These are phyloP conservation scores for Trichoderma koningiopsis DNA, from an alignment of 2,329 filamentous ascomycete genomes.

Conservation along the genomic window DNA sequence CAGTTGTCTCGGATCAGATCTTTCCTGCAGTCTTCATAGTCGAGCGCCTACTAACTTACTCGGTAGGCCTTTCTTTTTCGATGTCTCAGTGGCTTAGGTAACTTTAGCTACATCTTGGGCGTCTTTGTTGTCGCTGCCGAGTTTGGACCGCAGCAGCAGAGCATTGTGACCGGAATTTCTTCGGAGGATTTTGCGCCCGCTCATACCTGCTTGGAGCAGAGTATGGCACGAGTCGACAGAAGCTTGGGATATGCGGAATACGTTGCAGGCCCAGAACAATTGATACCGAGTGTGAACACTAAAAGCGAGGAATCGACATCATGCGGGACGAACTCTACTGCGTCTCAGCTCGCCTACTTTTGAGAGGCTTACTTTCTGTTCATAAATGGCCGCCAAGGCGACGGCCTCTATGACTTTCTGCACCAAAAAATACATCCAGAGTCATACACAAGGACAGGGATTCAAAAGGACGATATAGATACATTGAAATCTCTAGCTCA, in stretches of 20 bases:
- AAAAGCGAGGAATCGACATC: not conserved
- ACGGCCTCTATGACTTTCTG: not conserved
- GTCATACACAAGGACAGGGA: not conserved
- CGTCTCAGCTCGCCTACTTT: not conserved
- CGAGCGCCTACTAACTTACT: not conserved
- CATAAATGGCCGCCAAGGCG: not conserved
- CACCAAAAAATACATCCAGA: not conserved
- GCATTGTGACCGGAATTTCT: not conserved
- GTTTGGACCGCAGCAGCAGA: not conserved
- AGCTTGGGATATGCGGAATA: not conserved
- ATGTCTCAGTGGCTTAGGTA: conserved; percentile 1
- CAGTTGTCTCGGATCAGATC: not conserved
- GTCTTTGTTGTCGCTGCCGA: not conserved
- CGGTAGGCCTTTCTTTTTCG: not conserved
- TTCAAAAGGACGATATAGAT: not conserved
- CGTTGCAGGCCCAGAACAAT: not conserved
- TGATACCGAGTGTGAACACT: not conserved
- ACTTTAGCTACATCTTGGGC: not conserved
- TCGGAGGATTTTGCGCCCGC: not conserved
- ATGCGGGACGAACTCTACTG: not conserved
- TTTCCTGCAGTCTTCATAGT: not conserved
- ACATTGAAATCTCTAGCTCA: not conserved
- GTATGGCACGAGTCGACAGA: not conserved
- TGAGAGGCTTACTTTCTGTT: not conserved
- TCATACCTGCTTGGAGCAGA: not conserved